Base-by-base conservation (phyloP, 495 filamentous ascomycete genomes). In the Penicillium dipodomyicola region DNA sequence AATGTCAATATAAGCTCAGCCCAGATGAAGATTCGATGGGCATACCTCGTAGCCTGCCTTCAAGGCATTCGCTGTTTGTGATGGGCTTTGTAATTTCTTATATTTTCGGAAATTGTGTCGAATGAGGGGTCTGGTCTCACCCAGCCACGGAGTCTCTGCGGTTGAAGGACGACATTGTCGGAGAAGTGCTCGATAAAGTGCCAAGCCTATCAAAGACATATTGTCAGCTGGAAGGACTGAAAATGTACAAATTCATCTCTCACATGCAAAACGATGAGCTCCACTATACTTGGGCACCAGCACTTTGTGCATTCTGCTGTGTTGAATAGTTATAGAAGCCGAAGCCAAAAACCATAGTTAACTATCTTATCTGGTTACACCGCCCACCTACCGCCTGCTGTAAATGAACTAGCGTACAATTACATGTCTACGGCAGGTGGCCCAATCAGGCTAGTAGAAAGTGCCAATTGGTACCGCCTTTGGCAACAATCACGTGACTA, bases 101-200 rank as follows among this genome's bases (percentile, higher is more conserved):
- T 88, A 86, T 60, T 73, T 77, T 23, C 74, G 76, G 65, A 92
- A 91, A 29, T 76, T 75, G 39, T 80, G 76, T 53, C 74, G 76
- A 48, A 89, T 63, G 33, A 77, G 60, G 55, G 70, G 58, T 62
- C 75, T 68, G 58, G 81, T 64, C 51, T 74, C 47, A 45, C 56
- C 37, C 58, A 72, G 69, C 70, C 75, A 63, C 62, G 72, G 67
- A 57, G 63, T 55, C 59, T 70, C 52, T 42, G 78, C 62, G n/a
- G 78, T 73, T 49, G 87, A 65, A 51, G 67, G 73, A 19, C 70
- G 65, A 63, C 74, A 84, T 74, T 82, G 81, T 58, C 79, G 82
- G 33, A 91, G 74, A 61, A 94, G 83, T 30, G 86, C 82, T 61
- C 86, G 79, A 69, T 87, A 92, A 50, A 94, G 85, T 33, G 88